Evolutionary conservation across 2,329 filamentous ascomycete species (phyloP), one percentile per base, ranked within the genome.

Genomic region (Talaromyces sp.): DNA sequence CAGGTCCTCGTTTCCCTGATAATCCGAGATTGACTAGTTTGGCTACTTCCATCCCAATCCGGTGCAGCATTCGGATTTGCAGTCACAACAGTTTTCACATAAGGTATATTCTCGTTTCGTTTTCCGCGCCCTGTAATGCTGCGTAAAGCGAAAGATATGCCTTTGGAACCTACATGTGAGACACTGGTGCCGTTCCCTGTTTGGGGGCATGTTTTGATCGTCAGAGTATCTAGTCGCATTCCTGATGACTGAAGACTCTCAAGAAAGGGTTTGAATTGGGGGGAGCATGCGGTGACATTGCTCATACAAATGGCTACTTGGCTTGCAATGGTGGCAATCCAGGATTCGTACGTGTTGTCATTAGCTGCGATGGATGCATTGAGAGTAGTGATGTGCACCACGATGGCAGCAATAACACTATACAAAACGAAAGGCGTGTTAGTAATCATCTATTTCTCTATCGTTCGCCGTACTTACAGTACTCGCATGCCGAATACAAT

Each of bases 241-340:
- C 73, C 72, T 1, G 71, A 70, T 17, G 74, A 74, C 29, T 70
- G 72, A 6, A 76, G 68, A 11, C 68, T 72, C 19, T 73, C 70
- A n/a, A 75, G 64, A 63, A 76, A 73, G 0, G 71, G 72, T 25
- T 75, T 75, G 65, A 76, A 72, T 47, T 75, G 73, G 2, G 74
- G 72, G 5, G 72, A 67, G 29, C 73, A 75, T 2, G 73, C 69
- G 5, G 72, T 73, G 25, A 75, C 64, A 8, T 75, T 74, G 63
- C 72, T 73, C n/a, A 74, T 49, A 17, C 61, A 65, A 15, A 65
- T 51, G n/a, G 51, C 60, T 31, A 58, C n/a, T 25, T 65, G 64
- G n/a, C 61, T 72, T 71, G 3, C 68, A 17, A 74, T 49, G 0
- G 62, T 25, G 17, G 70, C 67, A 1, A 68, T 51, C 73, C 71